Conservation (phyloP, 768 basidiomycete species). For the Hirschioporus abietinus region DNA sequence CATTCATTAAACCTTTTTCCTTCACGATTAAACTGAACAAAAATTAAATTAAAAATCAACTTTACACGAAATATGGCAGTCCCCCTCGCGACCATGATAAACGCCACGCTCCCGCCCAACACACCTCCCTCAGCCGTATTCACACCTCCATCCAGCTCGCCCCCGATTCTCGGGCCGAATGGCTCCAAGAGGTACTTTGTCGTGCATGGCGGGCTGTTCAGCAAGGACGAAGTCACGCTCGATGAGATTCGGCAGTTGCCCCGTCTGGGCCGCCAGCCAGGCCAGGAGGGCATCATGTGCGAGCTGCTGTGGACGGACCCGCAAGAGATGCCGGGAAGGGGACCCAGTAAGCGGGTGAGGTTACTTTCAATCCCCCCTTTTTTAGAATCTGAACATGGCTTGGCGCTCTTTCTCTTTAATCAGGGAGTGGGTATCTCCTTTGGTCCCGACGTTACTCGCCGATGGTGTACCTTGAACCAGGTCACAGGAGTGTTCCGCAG, state of each 20-base stretch:
- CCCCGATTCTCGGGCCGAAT: conserved; percentile 73
- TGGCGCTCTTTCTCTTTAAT: conserved; percentile 13
- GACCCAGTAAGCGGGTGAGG: conserved; percentile 82
- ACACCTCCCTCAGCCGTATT: conserved; percentile 19
- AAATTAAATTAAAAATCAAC: conserved; percentile 4
- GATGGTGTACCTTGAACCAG: conserved; percentile 84
- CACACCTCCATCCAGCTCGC: conserved; percentile 30
- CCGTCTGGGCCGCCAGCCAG: conserved; percentile 86
- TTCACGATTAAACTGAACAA: neutral
- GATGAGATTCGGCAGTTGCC: conserved; percentile 89
- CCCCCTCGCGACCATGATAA: conserved; percentile 83
- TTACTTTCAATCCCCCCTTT: conserved; percentile 31
- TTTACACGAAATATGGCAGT: conserved; percentile 53
- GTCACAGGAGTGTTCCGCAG: conserved; percentile 89
- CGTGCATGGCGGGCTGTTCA: conserved; percentile 95
- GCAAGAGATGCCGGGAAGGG: conserved; percentile 80
- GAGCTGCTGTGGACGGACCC: conserved; percentile 94
- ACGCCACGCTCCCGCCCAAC: conserved; percentile 58
- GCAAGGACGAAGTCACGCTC: conserved; percentile 89
- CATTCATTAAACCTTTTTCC: neutral
- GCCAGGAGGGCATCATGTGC: conserved; percentile 95
- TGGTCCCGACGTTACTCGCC: conserved; percentile 87
- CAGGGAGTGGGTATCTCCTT: conserved; percentile 95
- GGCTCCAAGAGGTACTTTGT: conserved; percentile 89
- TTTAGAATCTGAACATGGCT: conserved; percentile 7